Evolutionary conservation across 139 green algal species (phyloP).

Genomic region (Desmodesmus armatus): DNA sequence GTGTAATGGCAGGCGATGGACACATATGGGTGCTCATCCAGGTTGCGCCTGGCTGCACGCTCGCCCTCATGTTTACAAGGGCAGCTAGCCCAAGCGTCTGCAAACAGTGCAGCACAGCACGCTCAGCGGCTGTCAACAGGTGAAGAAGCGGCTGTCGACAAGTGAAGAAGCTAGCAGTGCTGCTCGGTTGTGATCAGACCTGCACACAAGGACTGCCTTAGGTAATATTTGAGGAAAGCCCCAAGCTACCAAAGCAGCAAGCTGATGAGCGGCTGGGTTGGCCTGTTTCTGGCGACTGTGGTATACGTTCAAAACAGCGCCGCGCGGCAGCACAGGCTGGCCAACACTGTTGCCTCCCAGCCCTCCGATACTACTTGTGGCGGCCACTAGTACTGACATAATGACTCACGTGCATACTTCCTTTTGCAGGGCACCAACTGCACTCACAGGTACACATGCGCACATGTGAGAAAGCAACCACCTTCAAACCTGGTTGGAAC

Average conservation of each 20-base stretch:
- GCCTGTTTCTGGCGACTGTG: not conserved
- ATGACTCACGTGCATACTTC: not conserved
- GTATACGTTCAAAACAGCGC: not conserved
- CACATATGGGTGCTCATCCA: not conserved
- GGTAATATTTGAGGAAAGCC: not conserved
- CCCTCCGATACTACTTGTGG: not conserved
- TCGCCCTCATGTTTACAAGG: not conserved
- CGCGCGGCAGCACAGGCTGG: not conserved
- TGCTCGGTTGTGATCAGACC: not conserved
- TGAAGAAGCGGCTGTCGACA: not conserved
- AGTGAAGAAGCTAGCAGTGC: not conserved
- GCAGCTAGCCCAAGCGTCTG: conserved; percentile 3
- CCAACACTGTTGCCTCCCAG: not conserved
- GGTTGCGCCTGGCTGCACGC: not conserved
- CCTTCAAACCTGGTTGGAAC: too few relatives aligned
- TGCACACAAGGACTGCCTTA: not conserved
- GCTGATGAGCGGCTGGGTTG: too few relatives aligned
- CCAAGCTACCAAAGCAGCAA: too few relatives aligned
- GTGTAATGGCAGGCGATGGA: not conserved
- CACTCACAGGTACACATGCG: not conserved
- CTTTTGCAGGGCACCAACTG: too few relatives aligned
- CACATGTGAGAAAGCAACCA: too few relatives aligned
- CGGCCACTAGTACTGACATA: not conserved
- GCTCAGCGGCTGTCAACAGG: not conserved
- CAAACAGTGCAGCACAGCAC: not conserved